These are phyloP conservation scores for Hericium erinaceus DNA, from an alignment of 768 basidiomycete genomes.

Conservation along the genomic window DNA sequence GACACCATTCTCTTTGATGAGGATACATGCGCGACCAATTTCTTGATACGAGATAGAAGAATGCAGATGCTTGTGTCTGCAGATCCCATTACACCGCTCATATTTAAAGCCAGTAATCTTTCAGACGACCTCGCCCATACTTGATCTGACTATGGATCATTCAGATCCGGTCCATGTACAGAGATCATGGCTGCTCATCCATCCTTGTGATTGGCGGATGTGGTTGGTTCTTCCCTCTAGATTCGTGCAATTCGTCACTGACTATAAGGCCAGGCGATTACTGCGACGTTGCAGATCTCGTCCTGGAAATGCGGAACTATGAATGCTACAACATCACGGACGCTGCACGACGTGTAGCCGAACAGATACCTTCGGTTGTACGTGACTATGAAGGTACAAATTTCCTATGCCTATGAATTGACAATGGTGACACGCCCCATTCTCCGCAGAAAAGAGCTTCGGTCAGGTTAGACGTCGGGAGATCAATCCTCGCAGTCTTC, in stretches of 20 bases:
- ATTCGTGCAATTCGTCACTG: not conserved
- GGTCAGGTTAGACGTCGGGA: not conserved
- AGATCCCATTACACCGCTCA: conserved; percentile 12
- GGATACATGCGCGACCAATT: conserved; percentile 15
- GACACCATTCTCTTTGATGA: conserved; percentile 14
- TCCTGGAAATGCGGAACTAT: conserved; percentile 15
- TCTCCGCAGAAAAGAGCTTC: not conserved
- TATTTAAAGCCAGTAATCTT: conserved; percentile 4
- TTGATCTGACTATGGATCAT: no score
- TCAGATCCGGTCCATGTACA: conserved; percentile 10
- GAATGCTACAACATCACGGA: conserved; percentile 11
- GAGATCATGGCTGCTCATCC: conserved; percentile 9
- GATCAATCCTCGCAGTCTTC: not conserved
- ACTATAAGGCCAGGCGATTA: conserved; percentile 7
- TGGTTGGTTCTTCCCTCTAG: not conserved
- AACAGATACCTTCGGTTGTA: conserved; percentile 12
- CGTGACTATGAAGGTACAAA: not conserved
- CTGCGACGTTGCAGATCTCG: conserved; percentile 14
- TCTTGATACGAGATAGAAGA: conserved; percentile 13
- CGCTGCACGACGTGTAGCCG: conserved; percentile 7
- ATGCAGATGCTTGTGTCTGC: conserved; percentile 13
- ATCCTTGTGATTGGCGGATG: conserved; percentile 15
- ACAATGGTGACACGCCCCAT: no score
- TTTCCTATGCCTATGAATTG: not conserved
- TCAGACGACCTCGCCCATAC: no score